These are phyloP conservation scores for Polyplosphaeria fusca DNA, from an alignment of 495 filamentous ascomycete genomes.

Conservation along the genomic window DNA sequence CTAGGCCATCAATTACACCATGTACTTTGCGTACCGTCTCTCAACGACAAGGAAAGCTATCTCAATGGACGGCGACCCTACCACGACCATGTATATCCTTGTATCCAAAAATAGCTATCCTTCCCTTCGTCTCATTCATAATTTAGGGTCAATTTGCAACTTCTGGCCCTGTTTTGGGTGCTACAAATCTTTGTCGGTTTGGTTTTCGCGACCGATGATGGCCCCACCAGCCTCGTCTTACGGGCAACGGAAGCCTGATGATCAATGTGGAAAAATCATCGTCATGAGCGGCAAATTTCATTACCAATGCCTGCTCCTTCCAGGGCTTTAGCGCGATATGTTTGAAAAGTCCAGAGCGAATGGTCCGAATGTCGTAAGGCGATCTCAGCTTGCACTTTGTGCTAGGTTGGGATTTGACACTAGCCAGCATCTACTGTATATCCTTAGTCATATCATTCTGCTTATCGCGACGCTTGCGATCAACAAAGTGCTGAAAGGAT, in stretches of 20 bases:
- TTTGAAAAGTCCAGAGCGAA: slow-evolving; percentile 34
- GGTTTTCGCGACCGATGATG: slow-evolving; percentile 16
- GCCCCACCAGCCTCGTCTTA: slow-evolving; percentile 17
- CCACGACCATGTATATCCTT: too few species aligned
- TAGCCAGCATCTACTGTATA: slow-evolving; percentile 56
- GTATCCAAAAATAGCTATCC: too few species aligned
- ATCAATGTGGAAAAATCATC: slow-evolving; percentile 26
- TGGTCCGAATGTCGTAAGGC: slow-evolving; percentile 26
- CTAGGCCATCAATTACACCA: background rate
- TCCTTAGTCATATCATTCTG: slow-evolving; percentile 56
- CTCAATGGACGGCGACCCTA: too few species aligned
- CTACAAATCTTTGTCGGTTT: background rate
- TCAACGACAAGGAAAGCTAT: too few species aligned
- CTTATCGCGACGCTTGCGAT: slow-evolving; percentile 49
- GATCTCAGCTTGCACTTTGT: background rate
- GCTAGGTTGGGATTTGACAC: background rate
- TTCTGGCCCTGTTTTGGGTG: too few species aligned
- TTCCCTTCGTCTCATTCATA: too few species aligned
- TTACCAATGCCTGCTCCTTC: slow-evolving; percentile 27
- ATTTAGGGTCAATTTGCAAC: too few species aligned
- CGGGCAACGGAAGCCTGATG: slow-evolving; percentile 24
- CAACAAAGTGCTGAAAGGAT: slow-evolving; percentile 46
- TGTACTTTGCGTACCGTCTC: background rate
- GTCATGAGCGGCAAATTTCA: slow-evolving; percentile 29
- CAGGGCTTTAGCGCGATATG: slow-evolving; percentile 32